A percentile compares a stretch with the other conserved stretches of the same genome.
These are phyloP conservation scores for Delitschia confertaspora DNA, from an alignment of 495 filamentous ascomycete species.

Conservation along the genomic window DNA sequence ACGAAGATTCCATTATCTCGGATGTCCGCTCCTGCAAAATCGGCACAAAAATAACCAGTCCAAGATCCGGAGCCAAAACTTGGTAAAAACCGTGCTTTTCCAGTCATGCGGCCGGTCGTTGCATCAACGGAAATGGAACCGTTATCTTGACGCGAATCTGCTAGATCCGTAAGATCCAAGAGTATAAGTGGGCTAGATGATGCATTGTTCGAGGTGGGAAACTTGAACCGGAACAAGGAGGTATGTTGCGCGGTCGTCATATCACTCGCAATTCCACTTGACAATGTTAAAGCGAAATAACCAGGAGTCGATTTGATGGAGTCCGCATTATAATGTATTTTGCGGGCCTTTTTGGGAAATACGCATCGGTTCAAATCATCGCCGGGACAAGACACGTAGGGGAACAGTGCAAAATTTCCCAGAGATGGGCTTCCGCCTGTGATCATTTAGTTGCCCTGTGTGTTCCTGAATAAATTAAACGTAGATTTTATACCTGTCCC, in stretches of 20 bases:
- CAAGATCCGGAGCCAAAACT: slow-evolving; percentile 28
- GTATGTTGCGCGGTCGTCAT: slow-evolving; percentile 60
- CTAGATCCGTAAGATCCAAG: slow-evolving; percentile 60
- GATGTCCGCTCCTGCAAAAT: slow-evolving; percentile 26
- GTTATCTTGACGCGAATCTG: slow-evolving; percentile 46
- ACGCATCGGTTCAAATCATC: slow-evolving; percentile 56
- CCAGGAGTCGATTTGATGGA: slow-evolving; percentile 55
- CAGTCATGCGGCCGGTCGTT: slow-evolving; percentile 25
- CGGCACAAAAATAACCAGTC: slow-evolving; percentile 28
- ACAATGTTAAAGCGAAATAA: slow-evolving; percentile 54
- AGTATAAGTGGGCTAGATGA: slow-evolving; percentile 50
- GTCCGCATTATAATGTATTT: slow-evolving; percentile 37
- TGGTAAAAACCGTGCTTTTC: slow-evolving; percentile 23
- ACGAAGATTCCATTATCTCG: slow-evolving; percentile 27
- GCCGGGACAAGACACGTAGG: slow-evolving; percentile 53
- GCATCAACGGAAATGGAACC: slow-evolving; percentile 24
- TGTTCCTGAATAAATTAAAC: not conserved
- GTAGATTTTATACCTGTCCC: slow-evolving; percentile 49
- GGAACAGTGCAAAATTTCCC: slow-evolving; percentile 67
- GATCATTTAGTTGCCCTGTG: not conserved
- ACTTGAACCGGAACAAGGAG: slow-evolving; percentile 61
- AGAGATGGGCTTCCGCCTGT: slow-evolving; percentile 35
- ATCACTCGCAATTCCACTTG: slow-evolving; percentile 51
- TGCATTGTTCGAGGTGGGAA: slow-evolving; percentile 38
- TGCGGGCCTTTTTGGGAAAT: slow-evolving; percentile 50